Conservation (phyloP, 2,329 filamentous ascomycete species). For the Aspergillus jensenii region DNA sequence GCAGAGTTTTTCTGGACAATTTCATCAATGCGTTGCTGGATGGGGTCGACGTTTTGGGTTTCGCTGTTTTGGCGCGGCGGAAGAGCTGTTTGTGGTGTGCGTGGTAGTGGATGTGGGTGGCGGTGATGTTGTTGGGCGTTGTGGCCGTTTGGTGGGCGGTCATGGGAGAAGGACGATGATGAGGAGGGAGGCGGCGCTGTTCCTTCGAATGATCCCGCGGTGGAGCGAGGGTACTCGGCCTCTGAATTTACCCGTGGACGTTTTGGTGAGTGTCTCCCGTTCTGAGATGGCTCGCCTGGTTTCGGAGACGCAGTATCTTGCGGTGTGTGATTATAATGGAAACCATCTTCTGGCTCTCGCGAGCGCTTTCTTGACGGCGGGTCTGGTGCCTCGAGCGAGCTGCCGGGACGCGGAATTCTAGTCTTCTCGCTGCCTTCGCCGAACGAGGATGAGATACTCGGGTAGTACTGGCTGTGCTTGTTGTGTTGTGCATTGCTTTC, state of each 20-base stretch:
- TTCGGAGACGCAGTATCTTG: constrained; percentile 8
- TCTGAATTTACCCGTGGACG: constrained; percentile 34
- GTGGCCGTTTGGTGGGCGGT: constrained; percentile 20
- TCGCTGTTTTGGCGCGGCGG: constrained; percentile 18
- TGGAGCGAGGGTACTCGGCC: constrained; percentile 12
- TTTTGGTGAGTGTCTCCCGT: constrained; percentile 38
- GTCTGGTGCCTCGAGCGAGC: constrained; percentile 21
- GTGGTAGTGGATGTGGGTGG: constrained; percentile 23
- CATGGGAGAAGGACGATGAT: constrained; percentile 13
- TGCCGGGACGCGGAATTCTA: constrained; percentile 32
- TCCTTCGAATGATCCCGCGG: constrained; percentile 11
- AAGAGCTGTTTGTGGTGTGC: constrained; percentile 15
- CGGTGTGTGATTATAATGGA: constrained; percentile 11
- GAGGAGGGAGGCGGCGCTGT: background rate
- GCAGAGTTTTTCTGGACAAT: constrained; percentile 32
- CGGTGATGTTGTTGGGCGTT: constrained; percentile 15
- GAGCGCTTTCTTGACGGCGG: constrained; percentile 40
- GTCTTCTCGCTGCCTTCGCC: constrained; percentile 40
- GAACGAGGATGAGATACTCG: constrained; percentile 32
- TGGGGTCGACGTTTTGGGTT: constrained; percentile 25
- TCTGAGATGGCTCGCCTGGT: constrained; percentile 15
- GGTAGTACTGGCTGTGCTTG: constrained; percentile 45
- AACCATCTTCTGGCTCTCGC: constrained; percentile 33
- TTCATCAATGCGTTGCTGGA: constrained; percentile 39
- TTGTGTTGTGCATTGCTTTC: constrained; percentile 46